A percentile compares a stretch with the other conserved stretches of the same genome.
Conservation (phyloP, 306 rosid genomes). For the Urtica urens region DNA sequence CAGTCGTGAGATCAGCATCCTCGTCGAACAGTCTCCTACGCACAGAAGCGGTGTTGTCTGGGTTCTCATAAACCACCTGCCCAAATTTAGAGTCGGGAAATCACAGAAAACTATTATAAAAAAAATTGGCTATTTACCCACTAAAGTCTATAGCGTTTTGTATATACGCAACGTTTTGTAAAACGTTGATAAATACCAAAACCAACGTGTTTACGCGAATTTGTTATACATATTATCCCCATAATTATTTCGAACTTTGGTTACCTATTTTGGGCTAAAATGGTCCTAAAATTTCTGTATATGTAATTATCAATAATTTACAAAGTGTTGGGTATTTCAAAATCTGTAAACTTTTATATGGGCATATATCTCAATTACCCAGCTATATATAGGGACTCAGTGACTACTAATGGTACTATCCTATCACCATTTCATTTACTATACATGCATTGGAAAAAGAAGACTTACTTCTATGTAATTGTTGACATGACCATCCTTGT, state of each 20-base stretch:
- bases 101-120: constrained; percentile 7
- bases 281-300: neutral
- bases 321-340: neutral
- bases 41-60: constrained; percentile 28
- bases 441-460: too few species aligned
- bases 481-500: constrained; percentile 83
- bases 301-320: too few species aligned
- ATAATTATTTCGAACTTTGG: too few species aligned
- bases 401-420: neutral
- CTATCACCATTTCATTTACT: too few species aligned
- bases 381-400: neutral
- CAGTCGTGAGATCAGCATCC: constrained; percentile 48
- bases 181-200: too few species aligned
- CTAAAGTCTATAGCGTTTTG: too few species aligned
- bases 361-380: neutral
- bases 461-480: constrained; percentile 60
- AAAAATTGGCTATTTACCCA: too few species aligned
- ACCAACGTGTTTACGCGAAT: too few species aligned
- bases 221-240: too few species aligned
- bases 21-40: constrained; percentile 47
- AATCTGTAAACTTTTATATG: neutral
- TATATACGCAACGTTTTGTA: too few species aligned
- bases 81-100: too few species aligned
- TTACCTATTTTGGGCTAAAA: too few species aligned
- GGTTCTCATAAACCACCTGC: constrained; percentile 51